Evolutionary conservation across 2,329 filamentous ascomycete species (phyloP).

Genomic region (Alternaria arbusti): DNA sequence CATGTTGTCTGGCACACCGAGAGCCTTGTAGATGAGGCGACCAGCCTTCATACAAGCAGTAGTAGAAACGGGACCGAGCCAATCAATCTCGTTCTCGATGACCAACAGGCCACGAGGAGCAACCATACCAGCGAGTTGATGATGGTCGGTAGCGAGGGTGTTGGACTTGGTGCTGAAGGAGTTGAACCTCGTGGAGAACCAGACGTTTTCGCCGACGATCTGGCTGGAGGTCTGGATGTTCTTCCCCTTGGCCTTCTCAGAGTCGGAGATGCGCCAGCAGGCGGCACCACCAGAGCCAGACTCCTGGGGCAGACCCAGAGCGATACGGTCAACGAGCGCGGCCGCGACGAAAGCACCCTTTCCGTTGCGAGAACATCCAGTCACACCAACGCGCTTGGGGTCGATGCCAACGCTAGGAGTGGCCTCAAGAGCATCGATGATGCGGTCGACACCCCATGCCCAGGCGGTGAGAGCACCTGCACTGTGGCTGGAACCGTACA

Average conservation of each 20-base stretch:
- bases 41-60: conserved; percentile 65
- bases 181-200: conserved; percentile 66
- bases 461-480: conserved; percentile 67
- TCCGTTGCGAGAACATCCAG: conserved; percentile 69
- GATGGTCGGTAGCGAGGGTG: conserved; percentile 63
- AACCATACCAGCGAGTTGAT: conserved; percentile 63
- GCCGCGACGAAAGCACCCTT: conserved; percentile 69
- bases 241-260: conserved; percentile 58
- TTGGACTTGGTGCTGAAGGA: conserved; percentile 56
- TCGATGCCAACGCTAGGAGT: conserved; percentile 56
- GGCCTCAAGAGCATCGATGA: conserved; percentile 65
- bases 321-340: conserved; percentile 65
- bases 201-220: conserved; percentile 68
- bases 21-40: conserved; percentile 61
- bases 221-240: conserved; percentile 67
- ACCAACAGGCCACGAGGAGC: conserved; percentile 63
- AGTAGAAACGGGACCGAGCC: conserved; percentile 64
- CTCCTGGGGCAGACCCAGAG: conserved; percentile 67
- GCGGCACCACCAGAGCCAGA: conserved; percentile 67
- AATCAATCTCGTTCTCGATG: conserved; percentile 65
- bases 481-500: conserved; percentile 62
- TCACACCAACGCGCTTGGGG: conserved; percentile 57
- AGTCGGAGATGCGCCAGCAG: conserved; percentile 61
- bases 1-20: conserved; percentile 62
- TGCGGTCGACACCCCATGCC: conserved; percentile 67